Evolutionary conservation across 78 protist genomes (phyloP).

Genomic region (Dictyostelium firmibasis): DNA sequence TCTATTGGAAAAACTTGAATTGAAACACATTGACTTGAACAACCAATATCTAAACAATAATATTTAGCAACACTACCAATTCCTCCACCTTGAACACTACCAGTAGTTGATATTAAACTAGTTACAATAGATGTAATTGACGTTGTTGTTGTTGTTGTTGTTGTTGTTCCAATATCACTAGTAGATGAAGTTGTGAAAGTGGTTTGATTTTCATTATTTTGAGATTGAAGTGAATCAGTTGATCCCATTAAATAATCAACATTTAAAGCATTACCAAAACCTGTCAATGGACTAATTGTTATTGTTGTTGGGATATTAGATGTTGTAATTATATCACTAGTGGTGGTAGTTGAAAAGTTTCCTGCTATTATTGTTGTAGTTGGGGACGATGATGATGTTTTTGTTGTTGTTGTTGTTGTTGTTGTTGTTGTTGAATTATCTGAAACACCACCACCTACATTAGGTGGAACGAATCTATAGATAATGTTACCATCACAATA

Average conservation of each 20-base stretch:
- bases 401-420: not conserved
- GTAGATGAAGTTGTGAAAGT: too few relatives aligned
- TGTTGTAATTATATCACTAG: not conserved
- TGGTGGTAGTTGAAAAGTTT: not conserved
- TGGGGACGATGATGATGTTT: not conserved
- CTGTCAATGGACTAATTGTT: not conserved
- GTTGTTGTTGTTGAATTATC: not conserved
- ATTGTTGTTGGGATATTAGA: not conserved
- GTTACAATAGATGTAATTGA: not conserved
- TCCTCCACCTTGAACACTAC: not conserved
- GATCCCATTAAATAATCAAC: not conserved
- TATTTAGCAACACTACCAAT: not conserved
- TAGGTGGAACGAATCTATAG: not conserved
- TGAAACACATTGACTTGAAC: not conserved
- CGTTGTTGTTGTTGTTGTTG: not conserved
- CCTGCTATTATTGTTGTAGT: not conserved
- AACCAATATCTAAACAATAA: not conserved
- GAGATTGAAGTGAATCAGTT: not conserved
- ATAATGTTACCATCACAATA: not conserved
- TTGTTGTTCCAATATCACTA: too few relatives aligned
- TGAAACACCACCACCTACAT: not conserved
- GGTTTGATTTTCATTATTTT: not conserved
- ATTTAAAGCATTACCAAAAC: not conserved
- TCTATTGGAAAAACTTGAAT: not conserved
- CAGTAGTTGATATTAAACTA: not conserved